Percentiles rank a stretch among this genome's conserved stretches.
phyloP scores from a whole-genome alignment of 2,329 filamentous ascomycete genomes.

The Stenocarpella maydis region DNA sequence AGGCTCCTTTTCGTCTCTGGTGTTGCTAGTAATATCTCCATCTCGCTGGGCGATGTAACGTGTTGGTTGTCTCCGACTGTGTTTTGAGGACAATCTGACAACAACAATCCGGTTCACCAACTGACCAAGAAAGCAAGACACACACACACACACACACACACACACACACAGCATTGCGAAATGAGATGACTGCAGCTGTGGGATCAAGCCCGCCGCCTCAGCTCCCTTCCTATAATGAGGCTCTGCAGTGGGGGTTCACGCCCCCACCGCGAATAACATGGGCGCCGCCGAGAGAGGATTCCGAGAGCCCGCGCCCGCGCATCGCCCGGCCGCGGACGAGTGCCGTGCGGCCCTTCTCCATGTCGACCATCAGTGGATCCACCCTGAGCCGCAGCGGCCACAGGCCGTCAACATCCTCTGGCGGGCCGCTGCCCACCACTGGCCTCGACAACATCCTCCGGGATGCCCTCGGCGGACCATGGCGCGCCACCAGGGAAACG shows the following conservation, averaged over 20 bases:
- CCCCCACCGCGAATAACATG: conserved; percentile 25
- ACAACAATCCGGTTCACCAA: conserved; percentile 5
- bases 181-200: conserved; percentile 25
- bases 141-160: background rate
- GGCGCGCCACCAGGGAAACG: background rate
- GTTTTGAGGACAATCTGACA: background rate
- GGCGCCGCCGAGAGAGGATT: conserved; percentile 24
- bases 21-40: background rate
- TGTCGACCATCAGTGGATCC: conserved; percentile 21
- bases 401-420: background rate
- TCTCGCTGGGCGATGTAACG: conserved; percentile 15
- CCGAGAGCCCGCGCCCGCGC: conserved; percentile 4
- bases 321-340: background rate
- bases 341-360: conserved; percentile 21
- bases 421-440: background rate
- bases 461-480: background rate
- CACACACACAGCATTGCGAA: background rate
- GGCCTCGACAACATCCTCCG: conserved; percentile 11
- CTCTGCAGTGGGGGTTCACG: conserved; percentile 27
- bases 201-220: conserved; percentile 4
- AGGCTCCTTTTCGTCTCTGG: conserved; percentile 6
- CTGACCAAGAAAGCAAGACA: conserved; percentile 6
- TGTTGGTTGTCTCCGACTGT: conserved; percentile 11
- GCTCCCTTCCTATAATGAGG: conserved; percentile 27
- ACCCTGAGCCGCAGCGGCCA: background rate